Percentiles rank a stretch among this genome's conserved stretches.
phyloP scores from a whole-genome alignment of 768 basidiomycete genomes.

The Podaxis carcinomalis region DNA sequence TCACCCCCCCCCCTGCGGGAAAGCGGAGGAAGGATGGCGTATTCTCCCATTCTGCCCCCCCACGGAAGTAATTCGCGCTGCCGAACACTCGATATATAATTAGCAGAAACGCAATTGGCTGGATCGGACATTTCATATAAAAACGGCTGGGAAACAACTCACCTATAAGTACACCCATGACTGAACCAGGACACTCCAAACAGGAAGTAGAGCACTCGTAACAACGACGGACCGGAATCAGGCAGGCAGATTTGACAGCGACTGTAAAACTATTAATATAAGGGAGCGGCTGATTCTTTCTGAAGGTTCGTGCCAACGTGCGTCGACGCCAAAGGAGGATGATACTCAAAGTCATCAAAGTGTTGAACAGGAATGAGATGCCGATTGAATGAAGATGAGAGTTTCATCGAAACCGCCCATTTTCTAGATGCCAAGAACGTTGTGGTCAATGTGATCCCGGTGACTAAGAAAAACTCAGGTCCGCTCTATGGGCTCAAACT shows the following conservation, averaged over 20 bases:
- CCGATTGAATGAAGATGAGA: background rate
- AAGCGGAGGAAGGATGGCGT: background rate
- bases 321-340: background rate
- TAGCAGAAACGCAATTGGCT: background rate
- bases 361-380: background rate
- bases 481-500: too few species aligned
- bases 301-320: background rate
- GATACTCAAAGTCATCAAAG: background rate
- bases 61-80: background rate
- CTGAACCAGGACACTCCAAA: background rate
- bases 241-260: background rate
- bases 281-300: background rate
- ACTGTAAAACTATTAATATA: background rate
- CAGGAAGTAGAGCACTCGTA: background rate
- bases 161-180: background rate
- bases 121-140: background rate
- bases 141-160: background rate
- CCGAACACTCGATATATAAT: background rate
- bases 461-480: background rate
- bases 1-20: background rate
- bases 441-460: background rate
- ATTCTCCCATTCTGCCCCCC: background rate
- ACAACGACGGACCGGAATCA: background rate
- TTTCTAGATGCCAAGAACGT: background rate
- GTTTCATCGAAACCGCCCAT: background rate